A percentile compares a stretch with the other conserved stretches of the same genome.
Conservation (phyloP, 768 basidiomycete species). For the Cyathus striatus region DNA sequence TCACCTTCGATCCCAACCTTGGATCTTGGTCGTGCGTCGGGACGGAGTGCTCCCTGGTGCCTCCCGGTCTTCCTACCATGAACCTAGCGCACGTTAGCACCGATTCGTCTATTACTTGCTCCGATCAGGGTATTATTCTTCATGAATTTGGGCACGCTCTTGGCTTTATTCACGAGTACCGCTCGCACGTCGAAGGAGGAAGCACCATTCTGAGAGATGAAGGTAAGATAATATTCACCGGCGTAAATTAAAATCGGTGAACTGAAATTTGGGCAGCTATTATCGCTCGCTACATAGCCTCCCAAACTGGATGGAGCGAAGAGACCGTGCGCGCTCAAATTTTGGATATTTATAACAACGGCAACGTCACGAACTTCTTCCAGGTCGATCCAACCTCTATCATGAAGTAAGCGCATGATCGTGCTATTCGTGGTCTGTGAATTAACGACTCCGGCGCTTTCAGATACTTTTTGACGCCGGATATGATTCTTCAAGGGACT, state of each 20-base stretch:
- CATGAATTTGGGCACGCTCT: constrained; percentile 2
- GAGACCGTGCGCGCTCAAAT: neutral
- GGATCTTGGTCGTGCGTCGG: neutral
- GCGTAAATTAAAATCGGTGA: neutral
- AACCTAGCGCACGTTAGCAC: neutral
- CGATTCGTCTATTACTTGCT: neutral
- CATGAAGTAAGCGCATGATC: neutral
- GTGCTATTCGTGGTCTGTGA: neutral
- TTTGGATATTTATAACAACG: constrained; percentile 1
- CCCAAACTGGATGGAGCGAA: neutral
- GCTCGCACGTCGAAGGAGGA: neutral
- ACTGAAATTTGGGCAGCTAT: neutral
- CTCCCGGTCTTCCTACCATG: neutral
- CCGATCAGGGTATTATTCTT: neutral
- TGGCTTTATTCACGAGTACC: neutral
- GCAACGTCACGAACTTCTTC: constrained; percentile 1
- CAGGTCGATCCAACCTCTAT: constrained; percentile 1
- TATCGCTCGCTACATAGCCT: neutral
- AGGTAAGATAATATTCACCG: neutral
- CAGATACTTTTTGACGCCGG: neutral
- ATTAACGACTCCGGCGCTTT: neutral
- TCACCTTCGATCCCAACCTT: neutral
- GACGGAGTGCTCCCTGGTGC: neutral
- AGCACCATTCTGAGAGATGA: neutral
- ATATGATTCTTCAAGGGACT: neutral